Base-by-base conservation (phyloP, 495 filamentous ascomycete species). In the Astrocystis sublimbata region DNA sequence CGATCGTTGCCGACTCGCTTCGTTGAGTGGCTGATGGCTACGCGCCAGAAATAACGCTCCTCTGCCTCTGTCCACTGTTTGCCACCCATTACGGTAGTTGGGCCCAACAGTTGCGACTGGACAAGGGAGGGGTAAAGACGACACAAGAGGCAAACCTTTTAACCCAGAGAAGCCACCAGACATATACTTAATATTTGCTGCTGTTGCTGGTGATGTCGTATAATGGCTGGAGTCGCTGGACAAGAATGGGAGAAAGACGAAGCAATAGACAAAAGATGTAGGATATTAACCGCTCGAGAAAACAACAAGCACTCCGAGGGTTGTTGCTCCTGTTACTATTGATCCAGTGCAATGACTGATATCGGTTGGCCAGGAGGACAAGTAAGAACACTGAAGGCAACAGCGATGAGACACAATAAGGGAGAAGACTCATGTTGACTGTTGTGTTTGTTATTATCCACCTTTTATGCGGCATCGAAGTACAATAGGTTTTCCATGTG, bases 41-140 rank as follows among this genome's bases (percentile, higher is more conserved):
- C 26, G 19, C 36, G 51, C 79, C 79, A 81, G 69, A 79, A 80
- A 58, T 70, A 50, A 2, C 26, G 23, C 65, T 81, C 79, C 58
- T 81, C 79, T 1, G 68, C 43, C 4, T 30, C 30, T 0, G 70
- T 65, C 79, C 79, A 81, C 8, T 72, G 40, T 53, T 68, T 77
- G 7, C 77, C 77, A 10, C 75, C 78, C 77, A 79, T 79, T 9
- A 10, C 45, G 47, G 26, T 1, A 1, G 35, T 45, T 23, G 41
- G 3, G 17, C n/a, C 8, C 12, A 28, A 6, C 3, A 13, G 28
- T 17, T 33, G 21, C 12, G 4, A 26, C 13, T 30, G 46, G 26
- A 7, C 7, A 23, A 35, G 28, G 13, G 28, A 4, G 51, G n/a
- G n/a, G n/a, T n/a, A n/a, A n/a, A n/a, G n/a, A n/a, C n/a, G n/a